phyloP scores from a whole-genome alignment of 2,329 filamentous ascomycete genomes.

The Exophiala spinifera region DNA sequence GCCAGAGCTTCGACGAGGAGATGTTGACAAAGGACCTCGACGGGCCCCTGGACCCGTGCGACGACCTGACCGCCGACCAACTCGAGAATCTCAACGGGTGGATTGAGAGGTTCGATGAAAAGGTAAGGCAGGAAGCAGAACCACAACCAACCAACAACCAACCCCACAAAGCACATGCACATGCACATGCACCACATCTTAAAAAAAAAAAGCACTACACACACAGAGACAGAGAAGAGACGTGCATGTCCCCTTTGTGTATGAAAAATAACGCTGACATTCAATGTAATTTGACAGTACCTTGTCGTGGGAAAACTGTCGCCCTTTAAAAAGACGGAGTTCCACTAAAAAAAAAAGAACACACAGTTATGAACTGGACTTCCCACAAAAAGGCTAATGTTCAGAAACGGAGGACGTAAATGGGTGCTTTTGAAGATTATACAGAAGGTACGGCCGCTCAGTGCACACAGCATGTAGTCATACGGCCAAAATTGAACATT shows the following conservation, averaged over 20 bases:
- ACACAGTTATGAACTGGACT: too few species aligned
- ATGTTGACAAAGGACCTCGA: conserved; percentile 92
- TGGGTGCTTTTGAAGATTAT: too few species aligned
- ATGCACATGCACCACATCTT: background rate
- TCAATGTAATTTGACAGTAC: conserved; percentile 58
- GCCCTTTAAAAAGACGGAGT: conserved; percentile 51
- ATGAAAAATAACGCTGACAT: too few species aligned
- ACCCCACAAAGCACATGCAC: too few species aligned
- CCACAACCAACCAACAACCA: too few species aligned
- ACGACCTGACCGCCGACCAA: conserved; percentile 70
- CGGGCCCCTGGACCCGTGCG: conserved; percentile 73
- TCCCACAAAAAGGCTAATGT: too few species aligned
- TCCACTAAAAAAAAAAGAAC: conserved; percentile 11
- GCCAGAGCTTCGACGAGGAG: conserved; percentile 87
- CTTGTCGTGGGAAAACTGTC: conserved; percentile 88
- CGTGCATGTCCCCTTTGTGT: too few species aligned
- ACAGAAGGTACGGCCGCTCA: too few species aligned
- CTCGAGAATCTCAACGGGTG: conserved; percentile 80
- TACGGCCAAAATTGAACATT: background rate
- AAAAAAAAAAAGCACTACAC: too few species aligned
- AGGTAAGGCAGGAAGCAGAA: conserved; percentile 47
- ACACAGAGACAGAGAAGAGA: background rate
- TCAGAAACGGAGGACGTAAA: too few species aligned
- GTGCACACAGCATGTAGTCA: too few species aligned
- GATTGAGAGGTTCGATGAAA: conserved; percentile 90